These are phyloP conservation scores for Taphrina confusa DNA, from an alignment of 1,139 yeast genomes.

Conservation along the genomic window DNA sequence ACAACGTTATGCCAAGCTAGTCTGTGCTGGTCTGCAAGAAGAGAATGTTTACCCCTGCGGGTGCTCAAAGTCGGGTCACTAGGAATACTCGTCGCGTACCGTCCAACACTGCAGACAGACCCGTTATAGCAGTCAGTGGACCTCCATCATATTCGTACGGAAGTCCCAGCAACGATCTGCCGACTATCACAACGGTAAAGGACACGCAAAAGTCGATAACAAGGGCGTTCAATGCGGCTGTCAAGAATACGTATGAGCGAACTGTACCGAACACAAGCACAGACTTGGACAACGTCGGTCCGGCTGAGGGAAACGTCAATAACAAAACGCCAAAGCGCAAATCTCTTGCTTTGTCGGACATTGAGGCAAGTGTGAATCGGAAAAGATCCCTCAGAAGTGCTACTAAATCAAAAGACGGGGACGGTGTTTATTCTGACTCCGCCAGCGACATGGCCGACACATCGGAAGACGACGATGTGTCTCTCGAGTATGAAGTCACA, in stretches of 20 bases:
- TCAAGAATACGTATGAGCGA: not conserved
- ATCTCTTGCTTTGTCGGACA: conserved; percentile 4
- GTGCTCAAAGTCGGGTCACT: conserved; percentile 22
- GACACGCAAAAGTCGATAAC: conserved; percentile 17
- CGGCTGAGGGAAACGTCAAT: too few species aligned
- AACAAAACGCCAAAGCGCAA: not conserved
- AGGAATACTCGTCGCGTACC: conserved; percentile 11
- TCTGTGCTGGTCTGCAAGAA: too few species aligned
- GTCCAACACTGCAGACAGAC: not conserved
- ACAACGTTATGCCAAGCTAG: too few species aligned
- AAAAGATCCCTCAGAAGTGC: conserved; percentile 22
- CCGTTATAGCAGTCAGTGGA: conserved; percentile 8
- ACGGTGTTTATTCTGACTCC: not conserved
- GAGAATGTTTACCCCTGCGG: conserved; percentile 32
- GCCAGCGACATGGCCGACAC: not conserved
- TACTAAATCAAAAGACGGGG: conserved; percentile 8
- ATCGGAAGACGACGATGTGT: not conserved
- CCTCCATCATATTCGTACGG: conserved; percentile 36
- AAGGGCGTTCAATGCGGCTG: conserved; percentile 26
- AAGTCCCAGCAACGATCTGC: conserved; percentile 17
- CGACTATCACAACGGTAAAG: not conserved
- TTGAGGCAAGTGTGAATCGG: conserved; percentile 29
- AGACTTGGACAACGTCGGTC: not conserved
- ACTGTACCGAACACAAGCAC: too few species aligned
- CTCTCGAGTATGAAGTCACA: conserved; percentile 19